Base-by-base conservation (phyloP, 768 basidiomycete genomes). In the Boletus pseudopeckii region DNA sequence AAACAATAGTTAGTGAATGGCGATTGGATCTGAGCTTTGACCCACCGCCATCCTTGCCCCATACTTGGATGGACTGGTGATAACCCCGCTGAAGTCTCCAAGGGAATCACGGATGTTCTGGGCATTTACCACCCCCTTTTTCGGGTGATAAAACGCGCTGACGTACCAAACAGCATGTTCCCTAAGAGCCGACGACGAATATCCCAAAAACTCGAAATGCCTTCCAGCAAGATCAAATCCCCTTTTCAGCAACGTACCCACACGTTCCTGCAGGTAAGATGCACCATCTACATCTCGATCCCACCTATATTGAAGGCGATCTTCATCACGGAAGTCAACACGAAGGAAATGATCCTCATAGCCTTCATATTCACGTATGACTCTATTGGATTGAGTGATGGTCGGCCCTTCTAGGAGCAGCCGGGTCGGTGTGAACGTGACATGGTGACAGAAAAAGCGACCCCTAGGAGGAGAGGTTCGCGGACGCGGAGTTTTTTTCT, bases 101-200 rank as follows among this genome's bases (percentile, higher is more conserved):
- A 92, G 73, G 1, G 76, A 72, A 11, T 72, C 57, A 17, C 91
- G 79, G 52, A 95, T 90, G 11, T 55, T 69, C 38, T 79, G 72
- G 1, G 87, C 80, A 10, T 77, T 77, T 26, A 92, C 74, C 36
- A 46, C 47, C 0, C 77, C 78, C 32, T 72, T 73, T 9, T 65
- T 64, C 5, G 71, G 67, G 55, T 81, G 74, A 13, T 71, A 15
- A 69, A 92, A 92, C 0, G 85, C 81, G 42, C 73, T 75, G 63
- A 92, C 72, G 58, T 88, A 92, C 90, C 91, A 93, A 7, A 92
- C 90, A 0, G 87, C 80, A 62, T 93, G 91, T 53, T 87, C 81
- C 24, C 85, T 81, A 17, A 94, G 71, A 5, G 91, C 83, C 2
- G 91, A 92, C 41, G 72, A 78, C 1, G 91, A 93, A 62, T 92